Percentiles rank a stretch among this genome's conserved stretches.
Evolutionary conservation across 2,329 filamentous ascomycete genomes (phyloP).

Genomic region (Colletotrichum destructivum): DNA sequence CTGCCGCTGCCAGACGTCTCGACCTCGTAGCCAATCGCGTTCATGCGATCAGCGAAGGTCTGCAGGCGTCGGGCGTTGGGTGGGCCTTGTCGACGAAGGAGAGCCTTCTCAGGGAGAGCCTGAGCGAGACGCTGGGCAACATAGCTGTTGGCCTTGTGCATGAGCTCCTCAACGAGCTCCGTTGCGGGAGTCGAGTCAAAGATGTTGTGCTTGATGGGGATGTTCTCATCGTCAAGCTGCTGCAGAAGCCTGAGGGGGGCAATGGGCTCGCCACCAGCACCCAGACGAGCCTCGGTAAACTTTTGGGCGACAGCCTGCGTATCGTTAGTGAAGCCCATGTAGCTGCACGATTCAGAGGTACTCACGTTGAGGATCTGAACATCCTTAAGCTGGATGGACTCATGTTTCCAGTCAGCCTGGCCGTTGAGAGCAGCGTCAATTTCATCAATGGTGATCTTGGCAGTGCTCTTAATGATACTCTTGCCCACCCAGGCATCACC

Average conservation of each 20-base stretch:
- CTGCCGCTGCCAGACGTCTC: constrained; percentile 91
- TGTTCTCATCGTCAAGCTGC: constrained; percentile 97
- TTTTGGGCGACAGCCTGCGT: constrained; percentile 82
- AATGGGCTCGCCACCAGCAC: constrained; percentile 83
- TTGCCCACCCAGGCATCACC: constrained; percentile 96
- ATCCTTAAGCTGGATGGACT: constrained; percentile 79
- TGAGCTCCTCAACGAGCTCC: constrained; percentile 94
- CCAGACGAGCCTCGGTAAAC: constrained; percentile 90
- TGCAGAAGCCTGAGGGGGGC: constrained; percentile 90
- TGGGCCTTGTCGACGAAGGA: constrained; percentile 87
- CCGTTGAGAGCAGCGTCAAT: constrained; percentile 86
- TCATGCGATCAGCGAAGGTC: constrained; percentile 95
- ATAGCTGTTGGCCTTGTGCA: constrained; percentile 91
- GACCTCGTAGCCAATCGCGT: constrained; percentile 88
- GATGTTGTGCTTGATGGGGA: constrained; percentile 95
- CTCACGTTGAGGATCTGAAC: constrained; percentile 83
- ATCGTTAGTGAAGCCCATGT: constrained; percentile 44
- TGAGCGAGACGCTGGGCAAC: constrained; percentile 87
- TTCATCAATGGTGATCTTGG: constrained; percentile 87
- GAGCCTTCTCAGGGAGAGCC: constrained; percentile 90
- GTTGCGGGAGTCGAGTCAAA: constrained; percentile 92
- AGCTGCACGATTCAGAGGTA: constrained; percentile 34
- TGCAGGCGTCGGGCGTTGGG: constrained; percentile 91
- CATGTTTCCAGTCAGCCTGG: constrained; percentile 72
- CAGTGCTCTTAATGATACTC: constrained; percentile 91